Conservation (phyloP, 2,329 filamentous ascomycete species). For the Apiospora sp. region DNA sequence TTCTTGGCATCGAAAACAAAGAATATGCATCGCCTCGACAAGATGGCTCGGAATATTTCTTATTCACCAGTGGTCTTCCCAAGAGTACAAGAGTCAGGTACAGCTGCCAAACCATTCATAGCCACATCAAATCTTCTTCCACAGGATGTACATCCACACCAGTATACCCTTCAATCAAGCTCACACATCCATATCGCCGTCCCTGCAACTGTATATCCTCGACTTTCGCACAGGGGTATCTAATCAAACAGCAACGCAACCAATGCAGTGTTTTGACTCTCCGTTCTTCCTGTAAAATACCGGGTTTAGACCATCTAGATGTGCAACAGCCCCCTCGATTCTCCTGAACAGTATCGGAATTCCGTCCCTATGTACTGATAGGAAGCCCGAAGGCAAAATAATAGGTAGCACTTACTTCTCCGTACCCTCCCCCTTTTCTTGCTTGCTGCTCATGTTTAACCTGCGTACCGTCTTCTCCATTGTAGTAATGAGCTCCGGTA, state of each 20-base stretch:
- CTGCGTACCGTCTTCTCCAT: slow-evolving; percentile 58
- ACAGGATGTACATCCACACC: neutral
- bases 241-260: slow-evolving; percentile 25
- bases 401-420: slow-evolving; percentile 21
- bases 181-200: slow-evolving; percentile 8
- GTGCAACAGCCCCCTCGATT: slow-evolving; percentile 14
- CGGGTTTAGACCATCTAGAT: slow-evolving; percentile 14
- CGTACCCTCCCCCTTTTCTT: neutral
- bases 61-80: slow-evolving; percentile 8
- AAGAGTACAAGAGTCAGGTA: slow-evolving; percentile 14
- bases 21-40: neutral
- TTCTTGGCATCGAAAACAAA: no score
- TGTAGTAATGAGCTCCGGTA: slow-evolving; percentile 66
- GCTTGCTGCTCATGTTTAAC: slow-evolving; percentile 13
- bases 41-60: slow-evolving; percentile 1
- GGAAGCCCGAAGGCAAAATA: slow-evolving; percentile 12
- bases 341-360: slow-evolving; percentile 10
- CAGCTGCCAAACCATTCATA: slow-evolving; percentile 14
- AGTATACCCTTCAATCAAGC: slow-evolving; percentile 2
- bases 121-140: slow-evolving; percentile 12
- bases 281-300: slow-evolving; percentile 21
- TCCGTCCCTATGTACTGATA: slow-evolving; percentile 20
- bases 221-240: slow-evolving; percentile 25
- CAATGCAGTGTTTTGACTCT: slow-evolving; percentile 24
- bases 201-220: slow-evolving; percentile 11